phyloP scores from a whole-genome alignment of 2,329 filamentous ascomycete species.

The Cercospora sp. region DNA sequence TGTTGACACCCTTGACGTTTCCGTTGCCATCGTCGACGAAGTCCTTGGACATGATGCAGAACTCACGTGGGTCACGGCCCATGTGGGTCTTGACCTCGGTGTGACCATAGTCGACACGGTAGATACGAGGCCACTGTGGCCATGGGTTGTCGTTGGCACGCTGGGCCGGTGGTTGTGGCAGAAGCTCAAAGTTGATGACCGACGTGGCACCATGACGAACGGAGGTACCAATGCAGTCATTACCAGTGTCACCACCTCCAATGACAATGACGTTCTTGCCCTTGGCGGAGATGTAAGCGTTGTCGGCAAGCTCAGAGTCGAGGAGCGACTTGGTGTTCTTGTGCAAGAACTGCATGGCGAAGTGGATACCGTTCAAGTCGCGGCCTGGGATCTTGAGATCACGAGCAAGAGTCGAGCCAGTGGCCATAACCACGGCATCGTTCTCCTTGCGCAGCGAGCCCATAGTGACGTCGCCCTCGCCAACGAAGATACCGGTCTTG shows the following conservation, averaged over 20 bases:
- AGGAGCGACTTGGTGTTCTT: conserved; percentile 97
- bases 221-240: conserved; percentile 96
- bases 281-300: conserved; percentile 88
- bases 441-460: conserved; percentile 70
- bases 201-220: conserved; percentile 94
- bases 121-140: conserved; percentile 97
- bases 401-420: conserved; percentile 88
- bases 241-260: conserved; percentile 95
- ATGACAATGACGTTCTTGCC: conserved; percentile 96
- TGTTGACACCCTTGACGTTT: conserved; percentile 93
- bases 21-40: conserved; percentile 88
- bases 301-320: conserved; percentile 82
- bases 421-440: conserved; percentile 86
- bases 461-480: conserved; percentile 68
- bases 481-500: conserved; percentile 74
- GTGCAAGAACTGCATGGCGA: conserved; percentile 96
- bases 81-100: conserved; percentile 94
- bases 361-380: conserved; percentile 87
- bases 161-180: conserved; percentile 88
- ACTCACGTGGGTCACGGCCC: conserved; percentile 93
- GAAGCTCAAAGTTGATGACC: conserved; percentile 92
- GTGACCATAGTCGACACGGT: conserved; percentile 98
- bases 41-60: conserved; percentile 97
- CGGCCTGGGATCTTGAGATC: conserved; percentile 89
- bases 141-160: conserved; percentile 93